Conservation (phyloP, 2,329 filamentous ascomycete species). For the Monilinia aucupariae region DNA sequence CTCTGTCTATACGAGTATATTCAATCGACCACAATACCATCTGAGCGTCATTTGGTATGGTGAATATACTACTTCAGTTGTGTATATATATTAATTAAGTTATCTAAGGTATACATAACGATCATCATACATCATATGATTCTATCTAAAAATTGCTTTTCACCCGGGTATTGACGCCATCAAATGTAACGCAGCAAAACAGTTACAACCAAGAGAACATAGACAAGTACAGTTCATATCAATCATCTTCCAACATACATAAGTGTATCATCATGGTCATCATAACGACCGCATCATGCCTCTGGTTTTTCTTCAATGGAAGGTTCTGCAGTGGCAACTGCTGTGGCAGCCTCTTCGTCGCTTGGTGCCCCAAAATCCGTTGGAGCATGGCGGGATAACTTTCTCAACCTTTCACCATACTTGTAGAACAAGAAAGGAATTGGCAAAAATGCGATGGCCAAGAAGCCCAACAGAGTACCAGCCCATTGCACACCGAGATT, state of each 20-base stretch:
- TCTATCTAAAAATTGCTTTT: conserved; percentile 4
- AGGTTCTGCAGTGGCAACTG: conserved; percentile 1
- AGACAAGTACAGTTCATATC: conserved; percentile 1
- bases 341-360: conserved; percentile 7
- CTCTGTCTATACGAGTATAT: too few species aligned
- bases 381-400: conserved; percentile 20
- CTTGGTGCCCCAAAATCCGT: conserved; percentile 13
- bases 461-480: conserved; percentile 38
- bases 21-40: too few species aligned
- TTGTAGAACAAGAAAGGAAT: conserved; percentile 43
- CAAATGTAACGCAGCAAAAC: not conserved
- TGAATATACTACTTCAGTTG: too few species aligned
- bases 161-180: conserved; percentile 11
- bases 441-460: conserved; percentile 39
- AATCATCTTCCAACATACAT: not conserved
- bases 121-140: not conserved
- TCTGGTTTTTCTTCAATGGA: conserved; percentile 3
- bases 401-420: conserved; percentile 54
- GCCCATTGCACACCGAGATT: conserved; percentile 39
- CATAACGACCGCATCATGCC: not conserved
- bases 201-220: not conserved
- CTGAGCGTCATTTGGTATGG: too few species aligned
- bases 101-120: not conserved
- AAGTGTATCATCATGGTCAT: not conserved
- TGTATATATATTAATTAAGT: conserved; percentile 7